Evolutionary conservation across 306 rosid species (phyloP).

Genomic region (Citrullus mucosospermus): DNA sequence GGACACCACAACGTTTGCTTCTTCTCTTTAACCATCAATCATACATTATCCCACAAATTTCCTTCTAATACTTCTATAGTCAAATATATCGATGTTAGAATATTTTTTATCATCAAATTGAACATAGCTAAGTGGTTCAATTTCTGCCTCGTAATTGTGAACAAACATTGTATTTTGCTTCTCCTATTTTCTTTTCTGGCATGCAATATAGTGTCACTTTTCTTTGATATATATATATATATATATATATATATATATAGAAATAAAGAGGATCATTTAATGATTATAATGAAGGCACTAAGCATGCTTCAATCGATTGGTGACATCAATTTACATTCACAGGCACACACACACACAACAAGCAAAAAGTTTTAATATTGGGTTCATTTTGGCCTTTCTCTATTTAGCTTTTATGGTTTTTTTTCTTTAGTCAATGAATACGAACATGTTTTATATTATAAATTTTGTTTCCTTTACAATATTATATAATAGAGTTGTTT

Average conservation of each 20-base stretch:
- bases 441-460: neutral
- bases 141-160: no score
- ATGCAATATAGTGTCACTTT: neutral
- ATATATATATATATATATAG: neutral
- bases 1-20: conserved; percentile 8
- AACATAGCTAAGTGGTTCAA: no score
- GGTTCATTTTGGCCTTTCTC: neutral
- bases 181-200: conserved; percentile 3
- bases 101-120: neutral
- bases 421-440: neutral
- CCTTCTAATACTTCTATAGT: neutral
- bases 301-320: conserved; percentile 4
- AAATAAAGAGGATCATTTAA: neutral
- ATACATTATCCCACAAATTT: neutral
- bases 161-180: neutral
- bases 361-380: neutral
- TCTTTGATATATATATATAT: neutral
- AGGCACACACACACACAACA: neutral
- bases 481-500: no score
- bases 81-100: neutral
- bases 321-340: neutral
- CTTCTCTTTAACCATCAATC: conserved; percentile 4
- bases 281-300: conserved; percentile 4
- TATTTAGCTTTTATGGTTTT: neutral
- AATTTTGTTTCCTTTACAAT: no score